Conservation (phyloP, 2,329 filamentous ascomycete genomes). For the Coniochaeta ligniaria region DNA sequence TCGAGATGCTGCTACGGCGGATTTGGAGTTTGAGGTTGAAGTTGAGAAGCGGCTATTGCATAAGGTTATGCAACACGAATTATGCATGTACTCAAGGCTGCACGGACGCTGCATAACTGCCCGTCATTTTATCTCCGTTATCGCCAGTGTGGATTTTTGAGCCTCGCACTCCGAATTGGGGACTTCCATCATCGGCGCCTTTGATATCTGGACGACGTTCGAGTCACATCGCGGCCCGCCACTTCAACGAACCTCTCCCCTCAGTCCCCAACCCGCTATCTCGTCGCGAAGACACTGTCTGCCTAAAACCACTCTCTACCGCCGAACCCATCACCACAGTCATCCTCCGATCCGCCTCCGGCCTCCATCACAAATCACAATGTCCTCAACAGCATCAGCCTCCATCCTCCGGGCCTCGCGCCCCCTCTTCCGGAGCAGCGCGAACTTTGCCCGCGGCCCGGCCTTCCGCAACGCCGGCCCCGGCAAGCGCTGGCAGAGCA, state of each 20-base stretch:
- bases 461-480: constrained; percentile 45
- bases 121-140: not conserved
- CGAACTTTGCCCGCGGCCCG: constrained; percentile 13
- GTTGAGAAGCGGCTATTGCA: not conserved
- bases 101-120: not conserved
- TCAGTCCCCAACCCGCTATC: not conserved
- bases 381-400: not conserved
- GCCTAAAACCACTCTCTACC: not conserved
- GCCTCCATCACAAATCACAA: constrained; percentile 14
- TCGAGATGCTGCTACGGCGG: not conserved
- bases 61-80: not conserved
- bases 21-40: not conserved
- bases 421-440: constrained; percentile 39
- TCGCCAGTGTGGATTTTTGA: not conserved
- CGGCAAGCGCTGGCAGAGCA: constrained; percentile 66
- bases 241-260: not conserved
- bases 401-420: constrained; percentile 43
- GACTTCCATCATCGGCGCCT: not conserved
- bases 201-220: not conserved
- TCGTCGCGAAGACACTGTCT: not conserved
- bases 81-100: not conserved
- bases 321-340: not conserved
- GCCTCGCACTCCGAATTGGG: not conserved
- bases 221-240: not conserved
- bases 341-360: not conserved